phyloP scores from a whole-genome alignment of 2,329 filamentous ascomycete genomes.

The Nemania sp. region DNA sequence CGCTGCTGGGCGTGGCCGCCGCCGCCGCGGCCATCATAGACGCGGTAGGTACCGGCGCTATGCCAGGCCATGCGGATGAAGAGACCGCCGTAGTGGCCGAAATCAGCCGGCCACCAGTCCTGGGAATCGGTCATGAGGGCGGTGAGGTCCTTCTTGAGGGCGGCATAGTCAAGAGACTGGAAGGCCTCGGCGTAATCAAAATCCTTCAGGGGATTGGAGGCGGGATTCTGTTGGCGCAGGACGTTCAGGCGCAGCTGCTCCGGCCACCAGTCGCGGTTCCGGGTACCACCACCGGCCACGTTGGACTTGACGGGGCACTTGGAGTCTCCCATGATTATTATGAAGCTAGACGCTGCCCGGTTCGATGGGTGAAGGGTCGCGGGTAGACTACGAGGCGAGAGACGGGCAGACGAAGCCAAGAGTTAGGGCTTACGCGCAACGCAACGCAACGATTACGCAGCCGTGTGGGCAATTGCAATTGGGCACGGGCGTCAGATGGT shows the following conservation, averaged over 20 bases:
- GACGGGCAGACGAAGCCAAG: too few species aligned
- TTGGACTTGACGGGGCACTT: constrained; percentile 38
- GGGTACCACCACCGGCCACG: constrained; percentile 64
- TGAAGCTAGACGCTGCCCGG: too few species aligned
- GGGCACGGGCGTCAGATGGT: neutral
- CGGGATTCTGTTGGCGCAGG: constrained; percentile 69
- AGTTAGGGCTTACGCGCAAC: too few species aligned
- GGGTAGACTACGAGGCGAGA: neutral
- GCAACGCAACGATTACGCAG: too few species aligned
- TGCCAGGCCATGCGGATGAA: constrained; percentile 85
- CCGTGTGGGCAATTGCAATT: too few species aligned
- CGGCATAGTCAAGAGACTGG: constrained; percentile 70
- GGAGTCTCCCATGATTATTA: constrained; percentile 26
- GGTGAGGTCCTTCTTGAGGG: constrained; percentile 73
- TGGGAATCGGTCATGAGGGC: constrained; percentile 76
- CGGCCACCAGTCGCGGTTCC: constrained; percentile 76
- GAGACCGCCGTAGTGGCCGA: constrained; percentile 78
- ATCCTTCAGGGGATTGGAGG: constrained; percentile 66
- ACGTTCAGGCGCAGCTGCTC: constrained; percentile 68
- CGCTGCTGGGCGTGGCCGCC: constrained; percentile 76
- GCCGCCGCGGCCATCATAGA: constrained; percentile 74
- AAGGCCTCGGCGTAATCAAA: constrained; percentile 76
- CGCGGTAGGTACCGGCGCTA: constrained; percentile 76
- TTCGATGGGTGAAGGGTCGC: neutral
- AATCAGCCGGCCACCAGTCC: constrained; percentile 82